Conservation (phyloP, 1,284 basidiomycete genomes). For the Pisolithus thermaeus region DNA sequence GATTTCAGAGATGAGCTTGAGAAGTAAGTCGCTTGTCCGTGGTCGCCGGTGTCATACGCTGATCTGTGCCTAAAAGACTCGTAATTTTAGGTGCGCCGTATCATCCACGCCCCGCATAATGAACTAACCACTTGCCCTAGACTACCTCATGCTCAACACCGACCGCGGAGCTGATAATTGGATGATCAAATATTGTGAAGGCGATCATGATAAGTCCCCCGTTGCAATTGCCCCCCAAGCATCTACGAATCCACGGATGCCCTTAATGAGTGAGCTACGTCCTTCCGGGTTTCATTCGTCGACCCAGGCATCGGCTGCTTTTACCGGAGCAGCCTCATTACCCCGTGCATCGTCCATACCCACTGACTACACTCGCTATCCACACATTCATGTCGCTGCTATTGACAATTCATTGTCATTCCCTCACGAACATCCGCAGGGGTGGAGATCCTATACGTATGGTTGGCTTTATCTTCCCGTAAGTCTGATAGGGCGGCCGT, state of each 20-base stretch:
- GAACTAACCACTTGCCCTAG: slow-evolving; percentile 30
- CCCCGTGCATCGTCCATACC: slow-evolving; percentile 26
- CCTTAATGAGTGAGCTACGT: slow-evolving; percentile 62
- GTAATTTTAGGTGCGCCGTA: slow-evolving; percentile 63
- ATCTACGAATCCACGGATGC: slow-evolving; percentile 57
- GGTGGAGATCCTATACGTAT: slow-evolving; percentile 88
- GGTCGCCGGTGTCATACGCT: slow-evolving; percentile 2
- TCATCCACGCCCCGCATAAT: neutral
- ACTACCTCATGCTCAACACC: slow-evolving; percentile 88
- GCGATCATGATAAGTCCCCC: slow-evolving; percentile 63
- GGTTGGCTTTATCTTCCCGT: slow-evolving; percentile 90
- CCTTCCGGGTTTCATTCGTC: slow-evolving; percentile 38
- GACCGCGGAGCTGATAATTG: slow-evolving; percentile 82
- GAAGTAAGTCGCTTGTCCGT: slow-evolving; percentile 46
- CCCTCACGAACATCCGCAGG: slow-evolving; percentile 83
- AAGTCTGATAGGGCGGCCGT: slow-evolving; percentile 78
- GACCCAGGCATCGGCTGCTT: slow-evolving; percentile 33
- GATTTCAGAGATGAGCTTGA: slow-evolving; percentile 85
- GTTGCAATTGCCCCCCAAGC: slow-evolving; percentile 75
- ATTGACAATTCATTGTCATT: slow-evolving; percentile 94
- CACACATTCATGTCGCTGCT: slow-evolving; percentile 79
- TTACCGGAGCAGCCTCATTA: slow-evolving; percentile 32
- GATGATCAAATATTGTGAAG: slow-evolving; percentile 84
- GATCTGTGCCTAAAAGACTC: slow-evolving; percentile 42
- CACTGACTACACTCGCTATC: slow-evolving; percentile 43